Conservation (phyloP, 345 rosid genomes). For the Aegle marmelos region DNA sequence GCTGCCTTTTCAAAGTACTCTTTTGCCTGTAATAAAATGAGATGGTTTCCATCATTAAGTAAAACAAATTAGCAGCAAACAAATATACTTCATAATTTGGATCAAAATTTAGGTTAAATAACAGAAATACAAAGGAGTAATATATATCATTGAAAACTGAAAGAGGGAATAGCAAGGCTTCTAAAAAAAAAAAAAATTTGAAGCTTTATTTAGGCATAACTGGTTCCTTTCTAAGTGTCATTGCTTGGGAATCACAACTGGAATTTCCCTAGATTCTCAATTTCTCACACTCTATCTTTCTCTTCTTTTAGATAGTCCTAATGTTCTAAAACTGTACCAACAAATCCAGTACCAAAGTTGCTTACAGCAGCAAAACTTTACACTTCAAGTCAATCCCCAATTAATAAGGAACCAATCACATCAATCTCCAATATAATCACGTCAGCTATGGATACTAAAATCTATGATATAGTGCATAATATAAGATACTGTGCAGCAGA, state of each 20-base stretch:
- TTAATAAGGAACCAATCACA: neutral
- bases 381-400: neutral
- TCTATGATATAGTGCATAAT: neutral
- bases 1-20: constrained; percentile 95
- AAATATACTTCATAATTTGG: too few relatives aligned
- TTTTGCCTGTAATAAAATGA: constrained; percentile 60
- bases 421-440: neutral
- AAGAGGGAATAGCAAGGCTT: neutral
- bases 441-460: neutral
- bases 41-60: neutral
- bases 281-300: neutral
- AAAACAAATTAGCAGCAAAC: too few relatives aligned
- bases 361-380: neutral
- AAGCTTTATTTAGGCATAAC: neutral
- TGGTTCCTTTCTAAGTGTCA: neutral
- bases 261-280: neutral
- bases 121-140: neutral
- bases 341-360: neutral
- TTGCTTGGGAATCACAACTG: neutral
- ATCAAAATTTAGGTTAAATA: neutral
- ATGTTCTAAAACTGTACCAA: neutral
- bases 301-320: neutral
- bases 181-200: too few relatives aligned
- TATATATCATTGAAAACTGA: neutral
- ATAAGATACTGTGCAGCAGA: neutral